These are phyloP conservation scores for Phyllosticta paracitricarpa DNA, from an alignment of 2,329 filamentous ascomycete genomes.

Conservation along the genomic window DNA sequence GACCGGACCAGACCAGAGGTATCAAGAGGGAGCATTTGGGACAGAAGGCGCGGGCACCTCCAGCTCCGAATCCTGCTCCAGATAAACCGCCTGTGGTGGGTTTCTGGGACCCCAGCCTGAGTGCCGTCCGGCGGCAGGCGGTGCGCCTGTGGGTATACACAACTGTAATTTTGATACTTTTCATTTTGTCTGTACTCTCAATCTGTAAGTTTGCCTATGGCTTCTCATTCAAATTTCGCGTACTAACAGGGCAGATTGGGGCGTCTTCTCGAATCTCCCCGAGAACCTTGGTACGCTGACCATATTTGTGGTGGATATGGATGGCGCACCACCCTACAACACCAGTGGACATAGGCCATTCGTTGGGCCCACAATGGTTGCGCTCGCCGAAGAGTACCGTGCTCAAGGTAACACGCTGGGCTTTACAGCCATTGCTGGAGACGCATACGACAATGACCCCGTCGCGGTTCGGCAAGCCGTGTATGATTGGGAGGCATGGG, in stretches of 20 bases:
- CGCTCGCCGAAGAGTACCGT: conserved; percentile 36
- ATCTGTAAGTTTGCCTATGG: conserved; percentile 30
- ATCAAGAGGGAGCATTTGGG: background rate
- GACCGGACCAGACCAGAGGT: conserved; percentile 1
- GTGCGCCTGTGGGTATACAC: conserved; percentile 33
- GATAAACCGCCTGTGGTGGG: conserved; percentile 28
- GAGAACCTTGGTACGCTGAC: conserved; percentile 39
- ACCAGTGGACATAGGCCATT: conserved; percentile 32
- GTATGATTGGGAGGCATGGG: conserved; percentile 50
- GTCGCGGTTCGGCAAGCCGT: conserved; percentile 47
- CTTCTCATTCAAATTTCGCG: background rate
- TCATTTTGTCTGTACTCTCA: conserved; percentile 47
- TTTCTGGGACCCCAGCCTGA: conserved; percentile 35
- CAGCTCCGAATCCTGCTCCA: too few relatives aligned
- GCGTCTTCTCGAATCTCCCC: conserved; percentile 42
- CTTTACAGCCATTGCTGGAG: conserved; percentile 38
- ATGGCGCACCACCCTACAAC: conserved; percentile 46
- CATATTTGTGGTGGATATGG: conserved; percentile 55
- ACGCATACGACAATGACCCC: conserved; percentile 47
- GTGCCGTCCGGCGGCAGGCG: conserved; percentile 30
- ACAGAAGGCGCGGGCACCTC: background rate
- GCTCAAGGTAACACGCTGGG: conserved; percentile 36
- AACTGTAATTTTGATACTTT: conserved; percentile 43
- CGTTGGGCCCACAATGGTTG: conserved; percentile 46
- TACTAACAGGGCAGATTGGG: conserved; percentile 39